Base-by-base conservation (phyloP, 2,329 filamentous ascomycete species). In the Aureobasidium sp. region DNA sequence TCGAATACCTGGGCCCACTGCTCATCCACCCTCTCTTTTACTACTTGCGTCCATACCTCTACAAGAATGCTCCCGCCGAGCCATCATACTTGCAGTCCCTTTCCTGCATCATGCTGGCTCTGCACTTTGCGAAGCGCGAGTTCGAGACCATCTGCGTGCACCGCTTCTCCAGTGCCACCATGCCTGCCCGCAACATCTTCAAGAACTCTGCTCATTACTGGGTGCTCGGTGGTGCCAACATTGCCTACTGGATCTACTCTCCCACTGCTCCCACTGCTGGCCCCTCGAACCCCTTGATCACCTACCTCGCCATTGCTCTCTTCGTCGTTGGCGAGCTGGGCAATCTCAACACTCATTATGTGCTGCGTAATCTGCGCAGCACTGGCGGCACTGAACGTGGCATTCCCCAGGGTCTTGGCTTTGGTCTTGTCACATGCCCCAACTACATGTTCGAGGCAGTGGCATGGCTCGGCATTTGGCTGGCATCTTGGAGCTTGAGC, bases 131-230 rank as follows among this genome's bases (percentile, higher is more conserved):
- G 73, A 99, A 99, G 83, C 92, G 94, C 72, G 94, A 99, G 79
- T 82, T 90, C 67, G 94, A 99, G 79, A 97, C 94, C 0, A 73
- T 96, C 65, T 96, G 94, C 73, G 84, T 99, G 65, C 94, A 99
- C 81, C 91, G 90, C 73, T 99, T 99, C 81, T 93, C 91, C 62
- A 86, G 88, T 65, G 90, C 89, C 71, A 99, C 94, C 53, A 99
- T 99, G 94, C 94, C 94, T 20, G 82, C 84, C 63, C 78, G 77
- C 72, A 96, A 96, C 80, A 90, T 99, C 73, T 88, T 97, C 84
- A 94, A 93, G 78, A 99, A 99, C 82, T 91, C 87, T 67, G 84
- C 84, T 67, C 93, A 97, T 80, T 99, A 99, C 84, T 99, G 94
- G 94, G 71, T 87, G 37, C 76, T 93, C 61, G 87, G 88, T 5